phyloP scores from a whole-genome alignment of 768 basidiomycete genomes.

The Lactarius quietus region DNA sequence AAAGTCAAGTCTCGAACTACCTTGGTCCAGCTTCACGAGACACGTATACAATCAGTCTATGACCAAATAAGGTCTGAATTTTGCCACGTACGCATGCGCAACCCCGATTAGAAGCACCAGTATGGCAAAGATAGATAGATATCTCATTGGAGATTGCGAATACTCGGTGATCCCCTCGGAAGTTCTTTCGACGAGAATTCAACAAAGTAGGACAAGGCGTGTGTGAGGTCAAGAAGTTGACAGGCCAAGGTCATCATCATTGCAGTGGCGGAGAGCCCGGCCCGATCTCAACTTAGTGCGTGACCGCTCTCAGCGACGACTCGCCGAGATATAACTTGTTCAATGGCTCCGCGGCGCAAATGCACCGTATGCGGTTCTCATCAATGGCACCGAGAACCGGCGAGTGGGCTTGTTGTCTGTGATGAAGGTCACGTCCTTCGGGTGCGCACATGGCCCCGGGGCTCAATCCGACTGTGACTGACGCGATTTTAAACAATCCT shows the following conservation, averaged over 20 bases:
- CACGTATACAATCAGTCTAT: constrained; percentile 1
- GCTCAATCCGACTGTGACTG: background rate
- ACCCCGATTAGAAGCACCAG: constrained; percentile 51
- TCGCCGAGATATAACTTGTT: background rate
- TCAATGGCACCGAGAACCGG: constrained; percentile 83
- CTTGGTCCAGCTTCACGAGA: constrained; percentile 61
- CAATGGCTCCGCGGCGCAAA: constrained; percentile 58
- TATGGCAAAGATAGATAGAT: constrained; percentile 43
- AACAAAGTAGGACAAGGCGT: background rate
- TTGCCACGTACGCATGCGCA: constrained; percentile 54
- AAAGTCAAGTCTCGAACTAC: constrained; percentile 36
- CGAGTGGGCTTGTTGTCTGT: constrained; percentile 78
- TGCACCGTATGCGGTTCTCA: constrained; percentile 81
- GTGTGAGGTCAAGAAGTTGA: background rate
- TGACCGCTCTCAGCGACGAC: background rate
- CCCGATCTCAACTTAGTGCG: background rate
- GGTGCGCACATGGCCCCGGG: constrained; percentile 42
- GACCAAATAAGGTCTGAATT: background rate
- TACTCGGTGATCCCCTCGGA: background rate
- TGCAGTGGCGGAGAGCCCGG: background rate
- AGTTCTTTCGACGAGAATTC: constrained; percentile 20
- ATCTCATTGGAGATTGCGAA: constrained; percentile 43
- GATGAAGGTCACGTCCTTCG: constrained; percentile 90
- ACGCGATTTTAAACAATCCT: background rate
- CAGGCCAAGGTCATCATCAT: background rate